Evolutionary conservation across 306 rosid genomes (phyloP).

Genomic region (Vicia sativa): DNA sequence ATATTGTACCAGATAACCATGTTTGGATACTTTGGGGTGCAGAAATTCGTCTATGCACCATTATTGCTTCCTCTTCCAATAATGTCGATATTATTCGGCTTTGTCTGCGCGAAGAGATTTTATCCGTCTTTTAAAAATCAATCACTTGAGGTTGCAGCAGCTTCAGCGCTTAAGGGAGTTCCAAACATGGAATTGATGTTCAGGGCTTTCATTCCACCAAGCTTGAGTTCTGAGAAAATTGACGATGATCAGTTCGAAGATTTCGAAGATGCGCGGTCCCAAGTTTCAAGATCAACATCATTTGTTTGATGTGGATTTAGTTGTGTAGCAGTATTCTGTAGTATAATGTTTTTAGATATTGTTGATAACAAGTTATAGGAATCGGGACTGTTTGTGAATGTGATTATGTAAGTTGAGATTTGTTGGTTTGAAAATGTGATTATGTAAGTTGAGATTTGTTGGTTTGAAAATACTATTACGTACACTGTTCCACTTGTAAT

Average conservation of each 20-base stretch:
- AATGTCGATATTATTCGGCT: constrained; percentile 56
- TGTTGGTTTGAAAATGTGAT: constrained; percentile 29
- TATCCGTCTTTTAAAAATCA: constrained; percentile 59
- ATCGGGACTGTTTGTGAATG: constrained; percentile 33
- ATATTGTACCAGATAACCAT: constrained; percentile 78
- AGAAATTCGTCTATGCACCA: constrained; percentile 56
- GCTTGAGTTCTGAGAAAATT: constrained; percentile 72
- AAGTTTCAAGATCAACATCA: constrained; percentile 59
- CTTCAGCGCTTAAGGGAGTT: constrained; percentile 49
- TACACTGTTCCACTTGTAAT: constrained; percentile 31
- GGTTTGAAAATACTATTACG: constrained; percentile 24
- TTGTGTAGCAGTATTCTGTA: constrained; percentile 28
- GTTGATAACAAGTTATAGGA: constrained; percentile 49
- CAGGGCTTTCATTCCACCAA: constrained; percentile 68
- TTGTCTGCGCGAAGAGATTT: constrained; percentile 61
- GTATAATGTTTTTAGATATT: constrained; percentile 32
- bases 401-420: constrained; percentile 27
- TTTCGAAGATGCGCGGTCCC: constrained; percentile 76
- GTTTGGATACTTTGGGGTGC: constrained; percentile 74
- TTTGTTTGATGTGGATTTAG: constrained; percentile 45
- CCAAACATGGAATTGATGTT: constrained; percentile 76
- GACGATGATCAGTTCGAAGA: constrained; percentile 75
- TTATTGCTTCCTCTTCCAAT: constrained; percentile 66
- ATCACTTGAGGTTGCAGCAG: constrained; percentile 67
- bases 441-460: constrained; percentile 32